Evolutionary conservation across 495 filamentous ascomycete species (phyloP), one percentile per base, ranked within the genome.

Genomic region (Saxophila tyrrhenica): DNA sequence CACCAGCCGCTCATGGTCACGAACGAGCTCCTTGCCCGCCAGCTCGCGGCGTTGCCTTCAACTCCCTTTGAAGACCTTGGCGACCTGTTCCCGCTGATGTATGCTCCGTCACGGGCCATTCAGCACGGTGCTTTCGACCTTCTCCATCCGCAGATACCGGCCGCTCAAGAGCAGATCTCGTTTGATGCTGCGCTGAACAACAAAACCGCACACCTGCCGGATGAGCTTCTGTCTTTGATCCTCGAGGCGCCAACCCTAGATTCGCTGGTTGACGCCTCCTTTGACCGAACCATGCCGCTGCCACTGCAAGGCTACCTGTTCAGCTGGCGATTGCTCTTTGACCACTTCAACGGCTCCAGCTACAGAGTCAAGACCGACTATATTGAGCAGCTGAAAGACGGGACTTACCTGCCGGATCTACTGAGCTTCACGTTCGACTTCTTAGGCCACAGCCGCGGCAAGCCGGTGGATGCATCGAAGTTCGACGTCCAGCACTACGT

Each of bases 251-350:
- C 71, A 17, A 68, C 64, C 1, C 48, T 64, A 67, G 75, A 67
- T 57, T 56, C 60, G 1, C 51, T 75, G 8, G 64, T 47, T n/a
- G 66, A 67, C 21, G 65, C 68, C 45, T 63, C 61, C 25, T 71
- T 74, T 41, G 66, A 75, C 75, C n/a, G 70, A 51, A 51, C 65
- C 55, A 68, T 94, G 69, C 70, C 82, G 63, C 49, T 68, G 20
- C 51, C 70, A 56, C 49, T 76, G 60, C 75, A 86, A 46, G 81
- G 82, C 3, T 99, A 95, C 64, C 75, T 97, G n/a, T 70, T 95
- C 24, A 85, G 89, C 39, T 97, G 92, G 92, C 79, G 87, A 53
- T 70, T 97, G 15, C 78, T 95, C 2, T 96, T 94, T 63, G 89
- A 92, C 61, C 85, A 89, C 55, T 92, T 92, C 64, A 71, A 76